Evolutionary conservation across 1,284 basidiomycete species (phyloP), one percentile per base, ranked within the genome.

Genomic region (Mrakiaceae sp.): DNA sequence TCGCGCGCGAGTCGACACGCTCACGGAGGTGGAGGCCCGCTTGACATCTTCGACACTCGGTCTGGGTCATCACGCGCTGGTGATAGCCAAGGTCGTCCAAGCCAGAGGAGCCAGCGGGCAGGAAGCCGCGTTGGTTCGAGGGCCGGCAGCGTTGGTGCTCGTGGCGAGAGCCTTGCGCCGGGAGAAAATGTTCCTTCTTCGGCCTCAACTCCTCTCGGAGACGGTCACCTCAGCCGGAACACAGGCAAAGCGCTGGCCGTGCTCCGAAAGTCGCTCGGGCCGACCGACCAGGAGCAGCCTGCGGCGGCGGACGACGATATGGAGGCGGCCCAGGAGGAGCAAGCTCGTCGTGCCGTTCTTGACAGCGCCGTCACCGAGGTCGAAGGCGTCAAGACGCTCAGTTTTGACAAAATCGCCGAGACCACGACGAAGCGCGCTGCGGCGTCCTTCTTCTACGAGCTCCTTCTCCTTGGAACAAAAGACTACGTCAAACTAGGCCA

Each of bases 371-470:
- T 27, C 27, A 27, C 27, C 27, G 75, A 75, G 11, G 79, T 79
- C 54, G 82, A 83, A 1, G 27, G 27, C 27, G 27, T 27, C 52
- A 85, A 84, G 74, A 77, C 79, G 5, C 75, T 91, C 69, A 86
- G 84, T 71, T 94, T 93, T 77, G 81, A 82, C 62, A 78, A 82
- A 71, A 83, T 88, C 78, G 81, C 87, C 2, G 79, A 85, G 70
- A 89, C 87, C 27, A 27, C 27, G 27, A 27, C 27, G 27, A 27
- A 27, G 27, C 27, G 27, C 27, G 95, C 93, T 3, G 92, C 94
- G 0, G 85, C 93, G 0, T 86, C 90, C 2, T 98, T 98, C 81
- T 98, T 98, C 81, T 98, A 98, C 73, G 95, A 98, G 77, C 78
- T 98, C 62, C 85, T 98, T 44, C 90, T 97, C 3, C 83, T 98